Conservation (phyloP, 1,284 basidiomycete species). For the Erythrobasidium hasegawianum region DNA sequence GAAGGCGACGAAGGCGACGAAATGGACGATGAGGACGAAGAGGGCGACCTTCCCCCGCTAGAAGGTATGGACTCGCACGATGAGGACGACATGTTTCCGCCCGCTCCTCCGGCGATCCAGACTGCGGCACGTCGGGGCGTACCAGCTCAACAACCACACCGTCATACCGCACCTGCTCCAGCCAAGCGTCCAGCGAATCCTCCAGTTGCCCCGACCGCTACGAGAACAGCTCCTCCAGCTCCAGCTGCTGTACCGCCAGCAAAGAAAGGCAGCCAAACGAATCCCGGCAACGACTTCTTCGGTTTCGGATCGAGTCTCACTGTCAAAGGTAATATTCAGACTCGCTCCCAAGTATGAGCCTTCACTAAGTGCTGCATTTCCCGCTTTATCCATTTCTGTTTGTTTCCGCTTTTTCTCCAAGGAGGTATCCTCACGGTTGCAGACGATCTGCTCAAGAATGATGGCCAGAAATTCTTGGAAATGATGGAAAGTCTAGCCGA, state of each 20-base stretch:
- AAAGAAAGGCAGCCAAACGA: constrained; percentile 36
- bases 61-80: constrained; percentile 50
- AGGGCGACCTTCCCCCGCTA: constrained; percentile 52
- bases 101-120: constrained; percentile 22
- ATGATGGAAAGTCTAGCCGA: constrained; percentile 99
- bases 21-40: constrained; percentile 54
- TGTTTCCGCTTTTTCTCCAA: constrained; percentile 56
- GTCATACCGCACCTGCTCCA: constrained; percentile 49
- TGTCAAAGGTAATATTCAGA: constrained; percentile 62
- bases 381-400: constrained; percentile 29
- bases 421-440: constrained; percentile 96
- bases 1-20: constrained; percentile 64
- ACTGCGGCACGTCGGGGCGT: constrained; percentile 17
- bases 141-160: constrained; percentile 45
- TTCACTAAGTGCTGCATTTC: constrained; percentile 20
- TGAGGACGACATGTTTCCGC: constrained; percentile 35
- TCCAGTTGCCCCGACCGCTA: constrained; percentile 19
- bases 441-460: constrained; percentile 94
- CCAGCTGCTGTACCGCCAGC: constrained; percentile 19
- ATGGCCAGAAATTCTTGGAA: constrained; percentile 96
- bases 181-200: constrained; percentile 48
- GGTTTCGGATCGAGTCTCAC: constrained; percentile 73
- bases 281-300: constrained; percentile 64
- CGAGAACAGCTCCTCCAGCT: constrained; percentile 39
- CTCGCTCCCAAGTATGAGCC: constrained; percentile 4